Conservation (phyloP, 1,284 basidiomycete species). For the Ganoderma lucidum region DNA sequence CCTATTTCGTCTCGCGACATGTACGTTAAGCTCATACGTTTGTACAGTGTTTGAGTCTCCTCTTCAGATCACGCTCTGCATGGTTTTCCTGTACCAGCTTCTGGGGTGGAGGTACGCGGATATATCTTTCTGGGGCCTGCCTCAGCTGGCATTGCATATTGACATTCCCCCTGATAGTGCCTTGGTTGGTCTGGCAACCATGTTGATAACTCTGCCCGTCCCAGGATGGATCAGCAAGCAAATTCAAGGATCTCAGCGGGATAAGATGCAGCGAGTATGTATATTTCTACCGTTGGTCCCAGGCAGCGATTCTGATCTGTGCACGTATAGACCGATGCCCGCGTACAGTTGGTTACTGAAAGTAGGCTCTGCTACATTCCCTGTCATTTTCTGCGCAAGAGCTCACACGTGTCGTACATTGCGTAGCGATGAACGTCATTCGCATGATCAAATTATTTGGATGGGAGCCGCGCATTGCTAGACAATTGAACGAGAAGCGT, state of each 20-base stretch:
- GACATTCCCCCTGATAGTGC: constrained; percentile 39
- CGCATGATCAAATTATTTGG: constrained; percentile 48
- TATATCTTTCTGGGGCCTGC: not conserved
- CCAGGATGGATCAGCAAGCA: constrained; percentile 48
- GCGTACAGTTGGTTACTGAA: constrained; percentile 60
- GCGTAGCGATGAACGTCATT: constrained; percentile 47
- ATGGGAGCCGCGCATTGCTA: constrained; percentile 59
- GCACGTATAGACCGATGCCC: constrained; percentile 51
- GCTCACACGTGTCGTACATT: constrained; percentile 14
- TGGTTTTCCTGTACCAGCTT: constrained; percentile 53
- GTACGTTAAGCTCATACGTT: not conserved
- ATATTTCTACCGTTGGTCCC: not conserved
- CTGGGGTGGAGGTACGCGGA: constrained; percentile 53
- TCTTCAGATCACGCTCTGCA: constrained; percentile 45
- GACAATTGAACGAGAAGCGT: constrained; percentile 55
- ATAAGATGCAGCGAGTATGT: constrained; percentile 45
- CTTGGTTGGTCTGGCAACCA: constrained; percentile 59
- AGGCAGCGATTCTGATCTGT: constrained; percentile 35
- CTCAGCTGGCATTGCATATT: not conserved
- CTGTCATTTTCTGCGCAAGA: not conserved
- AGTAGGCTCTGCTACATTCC: constrained; percentile 37
- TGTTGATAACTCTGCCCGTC: constrained; percentile 60
- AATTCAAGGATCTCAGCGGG: constrained; percentile 41
- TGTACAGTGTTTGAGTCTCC: constrained; percentile 20
- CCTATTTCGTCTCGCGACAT: not conserved